Evolutionary conservation across 2,329 filamentous ascomycete species (phyloP).

Genomic region (Colletotrichum orbiculare): DNA sequence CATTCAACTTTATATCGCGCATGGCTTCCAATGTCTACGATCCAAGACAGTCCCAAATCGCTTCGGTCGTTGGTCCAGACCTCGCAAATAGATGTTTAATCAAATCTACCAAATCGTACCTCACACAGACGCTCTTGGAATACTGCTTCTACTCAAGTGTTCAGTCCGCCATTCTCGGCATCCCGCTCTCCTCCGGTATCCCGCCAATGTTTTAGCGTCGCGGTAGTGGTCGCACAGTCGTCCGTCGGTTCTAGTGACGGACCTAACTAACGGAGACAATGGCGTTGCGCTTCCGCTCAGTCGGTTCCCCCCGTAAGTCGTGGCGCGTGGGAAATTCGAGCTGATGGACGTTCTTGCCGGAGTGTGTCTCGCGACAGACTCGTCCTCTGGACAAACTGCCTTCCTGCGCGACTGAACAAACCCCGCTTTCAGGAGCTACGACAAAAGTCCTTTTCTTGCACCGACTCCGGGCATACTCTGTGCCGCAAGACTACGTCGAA

Average conservation of each 20-base stretch:
- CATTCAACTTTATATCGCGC: conserved; percentile 19
- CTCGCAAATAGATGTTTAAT: background rate
- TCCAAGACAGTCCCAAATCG: too few species aligned
- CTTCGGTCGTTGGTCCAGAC: background rate
- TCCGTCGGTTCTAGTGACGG: conserved; percentile 8
- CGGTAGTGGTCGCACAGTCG: background rate
- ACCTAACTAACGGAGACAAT: background rate
- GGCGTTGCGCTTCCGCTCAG: background rate
- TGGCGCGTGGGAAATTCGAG: background rate
- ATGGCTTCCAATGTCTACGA: background rate
- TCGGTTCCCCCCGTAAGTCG: background rate
- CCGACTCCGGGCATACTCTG: background rate
- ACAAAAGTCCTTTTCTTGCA: conserved; percentile 12
- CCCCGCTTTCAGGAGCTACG: background rate
- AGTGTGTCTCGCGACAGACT: too few species aligned
- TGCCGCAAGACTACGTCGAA: conserved; percentile 12
- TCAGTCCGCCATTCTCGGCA: background rate
- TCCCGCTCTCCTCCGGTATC: too few species aligned
- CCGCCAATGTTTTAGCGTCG: background rate
- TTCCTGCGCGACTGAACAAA: background rate
- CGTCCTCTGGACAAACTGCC: background rate
- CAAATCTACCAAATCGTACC: background rate
- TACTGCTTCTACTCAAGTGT: conserved; percentile 2
- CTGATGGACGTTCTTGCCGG: too few species aligned
- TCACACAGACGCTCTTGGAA: background rate